These are phyloP conservation scores for Aspergillus sp. DNA, from an alignment of 2,329 filamentous ascomycete species.

Conservation along the genomic window DNA sequence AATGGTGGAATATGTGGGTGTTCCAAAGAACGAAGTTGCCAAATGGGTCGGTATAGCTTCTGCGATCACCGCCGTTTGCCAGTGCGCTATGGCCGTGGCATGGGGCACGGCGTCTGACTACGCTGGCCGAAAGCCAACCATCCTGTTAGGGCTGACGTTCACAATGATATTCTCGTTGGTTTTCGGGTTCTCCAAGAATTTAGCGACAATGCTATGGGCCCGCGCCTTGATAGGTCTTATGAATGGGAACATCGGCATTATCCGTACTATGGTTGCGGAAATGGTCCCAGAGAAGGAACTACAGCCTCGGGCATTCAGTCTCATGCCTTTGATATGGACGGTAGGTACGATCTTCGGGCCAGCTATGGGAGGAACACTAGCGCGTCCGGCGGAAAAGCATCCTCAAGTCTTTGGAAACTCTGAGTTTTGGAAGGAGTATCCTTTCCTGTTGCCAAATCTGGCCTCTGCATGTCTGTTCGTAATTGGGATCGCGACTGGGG, in stretches of 20 bases:
- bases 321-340: constrained; percentile 90
- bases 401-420: constrained; percentile 61
- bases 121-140: constrained; percentile 73
- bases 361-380: constrained; percentile 76
- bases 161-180: constrained; percentile 75
- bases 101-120: constrained; percentile 72
- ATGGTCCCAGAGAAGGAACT: constrained; percentile 80
- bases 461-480: constrained; percentile 69
- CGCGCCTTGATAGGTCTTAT: constrained; percentile 72
- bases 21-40: constrained; percentile 59
- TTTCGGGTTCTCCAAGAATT: constrained; percentile 73
- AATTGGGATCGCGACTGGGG: constrained; percentile 62
- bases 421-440: constrained; percentile 64
- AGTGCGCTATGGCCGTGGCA: constrained; percentile 62
- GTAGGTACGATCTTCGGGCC: constrained; percentile 83
- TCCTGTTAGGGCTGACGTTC: constrained; percentile 63
- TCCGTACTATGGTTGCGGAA: constrained; percentile 85
- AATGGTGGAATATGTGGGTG: constrained; percentile 73
- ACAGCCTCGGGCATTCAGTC: constrained; percentile 79
- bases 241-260: constrained; percentile 91
- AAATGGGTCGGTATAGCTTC: constrained; percentile 73
- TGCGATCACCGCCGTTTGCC: constrained; percentile 62
- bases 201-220: constrained; percentile 70
- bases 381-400: constrained; percentile 67
- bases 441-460: constrained; percentile 78